Percentiles rank a stretch among this genome's conserved stretches.
These are phyloP conservation scores for Fusarium chuoi DNA, from an alignment of 2,329 filamentous ascomycete species.

Conservation along the genomic window DNA sequence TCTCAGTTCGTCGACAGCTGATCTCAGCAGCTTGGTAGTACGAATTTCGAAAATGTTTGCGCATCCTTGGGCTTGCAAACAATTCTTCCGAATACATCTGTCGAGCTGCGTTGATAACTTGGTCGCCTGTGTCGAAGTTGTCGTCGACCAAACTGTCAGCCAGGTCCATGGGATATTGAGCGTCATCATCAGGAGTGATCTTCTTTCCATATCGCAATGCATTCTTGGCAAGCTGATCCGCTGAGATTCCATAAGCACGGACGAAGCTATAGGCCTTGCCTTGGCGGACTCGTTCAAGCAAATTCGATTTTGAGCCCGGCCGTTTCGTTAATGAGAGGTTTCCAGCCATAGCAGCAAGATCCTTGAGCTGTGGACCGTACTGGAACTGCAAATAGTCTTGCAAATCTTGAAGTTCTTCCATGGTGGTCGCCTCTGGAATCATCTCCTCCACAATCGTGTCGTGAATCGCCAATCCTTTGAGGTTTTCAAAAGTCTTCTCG, in stretches of 20 bases:
- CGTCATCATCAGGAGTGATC: slow-evolving; percentile 85
- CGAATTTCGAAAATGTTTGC: slow-evolving; percentile 83
- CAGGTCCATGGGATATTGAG: slow-evolving; percentile 82
- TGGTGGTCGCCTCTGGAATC: slow-evolving; percentile 80
- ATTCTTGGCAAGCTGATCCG: slow-evolving; percentile 90
- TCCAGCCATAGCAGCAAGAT: slow-evolving; percentile 73
- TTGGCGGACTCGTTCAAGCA: slow-evolving; percentile 86
- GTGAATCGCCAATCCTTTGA: slow-evolving; percentile 71
- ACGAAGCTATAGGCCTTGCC: slow-evolving; percentile 85
- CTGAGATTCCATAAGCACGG: slow-evolving; percentile 87
- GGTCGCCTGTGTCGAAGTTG: slow-evolving; percentile 79
- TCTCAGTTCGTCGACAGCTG: slow-evolving; percentile 91
- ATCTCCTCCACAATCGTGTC: slow-evolving; percentile 85
- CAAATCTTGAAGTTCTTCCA: slow-evolving; percentile 96
- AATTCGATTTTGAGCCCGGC: slow-evolving; percentile 81
- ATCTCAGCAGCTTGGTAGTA: slow-evolving; percentile 88
- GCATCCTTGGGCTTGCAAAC: slow-evolving; percentile 86
- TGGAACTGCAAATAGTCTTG: slow-evolving; percentile 98
- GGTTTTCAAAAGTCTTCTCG: slow-evolving; percentile 79
- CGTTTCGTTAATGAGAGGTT: slow-evolving; percentile 77
- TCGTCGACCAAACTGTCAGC: slow-evolving; percentile 81
- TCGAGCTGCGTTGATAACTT: slow-evolving; percentile 82
- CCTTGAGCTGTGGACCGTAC: slow-evolving; percentile 85
- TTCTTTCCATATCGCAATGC: slow-evolving; percentile 81
- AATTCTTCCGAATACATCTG: slow-evolving; percentile 93